These are phyloP conservation scores for Mycena olivaceomarginata DNA, from an alignment of 768 basidiomycete species.

Conservation along the genomic window DNA sequence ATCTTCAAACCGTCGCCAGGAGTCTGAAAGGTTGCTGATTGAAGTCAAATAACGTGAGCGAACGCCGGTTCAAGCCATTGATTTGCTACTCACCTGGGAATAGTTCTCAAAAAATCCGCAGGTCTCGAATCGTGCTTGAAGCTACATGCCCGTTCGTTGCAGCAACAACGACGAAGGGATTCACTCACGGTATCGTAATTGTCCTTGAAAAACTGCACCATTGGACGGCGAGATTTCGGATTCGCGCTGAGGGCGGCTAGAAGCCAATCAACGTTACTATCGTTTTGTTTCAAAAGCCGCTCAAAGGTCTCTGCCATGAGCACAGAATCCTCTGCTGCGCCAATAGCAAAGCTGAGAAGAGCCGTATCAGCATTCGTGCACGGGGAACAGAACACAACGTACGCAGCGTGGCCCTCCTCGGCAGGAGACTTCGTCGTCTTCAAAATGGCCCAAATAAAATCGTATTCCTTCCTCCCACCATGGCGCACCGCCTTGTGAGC, in stretches of 20 bases:
- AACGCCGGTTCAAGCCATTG: not conserved
- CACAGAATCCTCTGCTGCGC: constrained; percentile 61
- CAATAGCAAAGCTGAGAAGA: constrained; percentile 58
- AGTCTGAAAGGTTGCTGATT: constrained; percentile 16
- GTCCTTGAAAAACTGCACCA: constrained; percentile 67
- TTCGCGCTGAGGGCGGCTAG: constrained; percentile 64
- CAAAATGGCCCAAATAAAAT: constrained; percentile 71
- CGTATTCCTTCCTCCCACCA: constrained; percentile 74
- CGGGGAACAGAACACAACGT: not conserved
- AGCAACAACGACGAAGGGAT: not conserved
- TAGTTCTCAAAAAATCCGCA: constrained; percentile 25
- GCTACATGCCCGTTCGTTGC: not conserved
- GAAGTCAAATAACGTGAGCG: not conserved
- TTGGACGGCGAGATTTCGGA: constrained; percentile 58
- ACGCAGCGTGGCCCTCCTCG: constrained; percentile 71
- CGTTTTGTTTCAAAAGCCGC: constrained; percentile 59
- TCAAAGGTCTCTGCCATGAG: constrained; percentile 69
- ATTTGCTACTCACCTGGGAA: constrained; percentile 1
- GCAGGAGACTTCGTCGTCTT: constrained; percentile 72
- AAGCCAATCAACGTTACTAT: constrained; percentile 63
- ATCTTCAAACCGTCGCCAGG: not conserved
- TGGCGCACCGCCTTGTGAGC: constrained; percentile 66
- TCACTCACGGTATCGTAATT: constrained; percentile 66
- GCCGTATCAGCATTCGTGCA: not conserved
- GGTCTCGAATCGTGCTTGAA: constrained; percentile 7